Percentiles rank a stretch among this genome's conserved stretches.
Conservation (phyloP, 208 protist species). For the Leishmania guyanensis region DNA sequence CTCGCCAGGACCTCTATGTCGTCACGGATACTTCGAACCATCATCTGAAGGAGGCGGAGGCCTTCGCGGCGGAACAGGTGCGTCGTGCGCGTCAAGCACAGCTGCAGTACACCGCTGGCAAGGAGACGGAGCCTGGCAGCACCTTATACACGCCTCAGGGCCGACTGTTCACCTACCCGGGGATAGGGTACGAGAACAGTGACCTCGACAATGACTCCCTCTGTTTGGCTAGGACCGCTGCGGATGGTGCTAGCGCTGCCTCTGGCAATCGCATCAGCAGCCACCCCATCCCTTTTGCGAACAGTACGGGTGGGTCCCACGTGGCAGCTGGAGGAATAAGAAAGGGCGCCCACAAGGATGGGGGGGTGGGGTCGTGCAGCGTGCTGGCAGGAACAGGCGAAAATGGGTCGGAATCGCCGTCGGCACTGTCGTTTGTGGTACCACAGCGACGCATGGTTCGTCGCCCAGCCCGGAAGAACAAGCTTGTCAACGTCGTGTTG, state of each 20-base stretch:
- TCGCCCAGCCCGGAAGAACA: not conserved
- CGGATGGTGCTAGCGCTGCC: not conserved
- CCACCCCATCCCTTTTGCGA: not conserved
- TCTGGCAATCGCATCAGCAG: not conserved
- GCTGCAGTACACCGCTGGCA: conserved; percentile 11
- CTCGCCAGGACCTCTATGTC: conserved; percentile 61
- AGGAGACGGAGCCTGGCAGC: conserved; percentile 7
- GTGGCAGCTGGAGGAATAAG: not conserved
- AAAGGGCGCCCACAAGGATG: not conserved
- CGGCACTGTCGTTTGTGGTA: not conserved
- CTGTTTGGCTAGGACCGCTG: not conserved
- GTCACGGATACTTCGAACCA: conserved; percentile 37
- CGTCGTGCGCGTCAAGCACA: conserved; percentile 22
- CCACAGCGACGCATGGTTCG: conserved; percentile 15
- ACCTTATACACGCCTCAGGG: conserved; percentile 4
- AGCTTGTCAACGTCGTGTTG: not conserved
- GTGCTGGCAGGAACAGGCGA: not conserved
- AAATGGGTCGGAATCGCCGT: not conserved
- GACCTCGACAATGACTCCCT: not conserved
- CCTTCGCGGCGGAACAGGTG: conserved; percentile 36
- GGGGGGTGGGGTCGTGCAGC: not conserved
- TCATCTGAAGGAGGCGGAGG: conserved; percentile 36
- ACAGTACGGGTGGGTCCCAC: not conserved
- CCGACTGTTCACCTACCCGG: conserved; percentile 11
- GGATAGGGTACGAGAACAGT: conserved; percentile 19